Evolutionary conservation across 2,329 filamentous ascomycete species (phyloP).

Genomic region (Aureobasidium melanogenum): DNA sequence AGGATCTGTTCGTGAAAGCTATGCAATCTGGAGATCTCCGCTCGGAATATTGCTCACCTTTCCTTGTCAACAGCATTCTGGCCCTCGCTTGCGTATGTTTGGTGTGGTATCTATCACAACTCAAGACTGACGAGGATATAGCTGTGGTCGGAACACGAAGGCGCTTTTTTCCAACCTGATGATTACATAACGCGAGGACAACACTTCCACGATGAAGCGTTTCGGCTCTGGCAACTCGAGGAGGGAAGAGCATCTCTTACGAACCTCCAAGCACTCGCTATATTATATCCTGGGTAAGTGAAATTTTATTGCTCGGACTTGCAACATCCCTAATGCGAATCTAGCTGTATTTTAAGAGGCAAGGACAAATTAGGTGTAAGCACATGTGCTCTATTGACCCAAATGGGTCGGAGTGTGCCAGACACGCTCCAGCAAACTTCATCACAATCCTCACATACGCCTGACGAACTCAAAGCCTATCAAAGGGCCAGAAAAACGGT

Average conservation of each 20-base stretch:
- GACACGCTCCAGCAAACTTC: background rate
- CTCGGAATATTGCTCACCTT: conserved; percentile 26
- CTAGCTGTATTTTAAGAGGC: conserved; percentile 2
- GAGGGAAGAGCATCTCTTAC: background rate
- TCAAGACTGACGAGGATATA: background rate
- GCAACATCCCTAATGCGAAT: background rate
- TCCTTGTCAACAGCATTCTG: conserved; percentile 28
- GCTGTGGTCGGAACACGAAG: conserved; percentile 13
- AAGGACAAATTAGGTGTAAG: conserved; percentile 2
- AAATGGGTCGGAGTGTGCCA: background rate
- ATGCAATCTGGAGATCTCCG: conserved; percentile 25
- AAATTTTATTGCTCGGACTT: too few species aligned
- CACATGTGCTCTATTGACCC: background rate
- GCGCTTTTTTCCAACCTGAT: conserved; percentile 1
- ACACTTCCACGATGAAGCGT: conserved; percentile 13
- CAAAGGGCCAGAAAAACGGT: background rate
- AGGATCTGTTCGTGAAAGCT: conserved; percentile 26
- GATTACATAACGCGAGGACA: conserved; percentile 12
- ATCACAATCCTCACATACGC: background rate
- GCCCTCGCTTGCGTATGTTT: conserved; percentile 13
- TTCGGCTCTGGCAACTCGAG: conserved; percentile 12
- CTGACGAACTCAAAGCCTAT: background rate
- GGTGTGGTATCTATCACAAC: background rate
- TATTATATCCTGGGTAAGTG: background rate
- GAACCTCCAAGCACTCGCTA: background rate